Base-by-base conservation (phyloP, 441 rosid species). In the Gossypium schwendimanii region DNA sequence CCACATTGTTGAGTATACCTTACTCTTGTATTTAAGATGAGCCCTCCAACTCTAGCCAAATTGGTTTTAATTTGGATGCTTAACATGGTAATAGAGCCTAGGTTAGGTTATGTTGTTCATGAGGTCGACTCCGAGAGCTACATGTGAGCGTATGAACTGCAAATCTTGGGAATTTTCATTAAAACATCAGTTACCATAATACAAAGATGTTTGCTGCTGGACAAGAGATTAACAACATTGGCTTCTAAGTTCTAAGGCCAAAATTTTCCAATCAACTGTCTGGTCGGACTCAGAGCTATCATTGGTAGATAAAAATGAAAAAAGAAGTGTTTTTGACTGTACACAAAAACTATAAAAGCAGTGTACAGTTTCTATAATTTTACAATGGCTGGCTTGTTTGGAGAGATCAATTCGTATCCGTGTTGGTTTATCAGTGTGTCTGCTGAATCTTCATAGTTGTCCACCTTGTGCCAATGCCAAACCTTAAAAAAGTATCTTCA, bases 271-370 rank as follows among this genome's bases (percentile, higher is more conserved):
- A 50, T 52, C 20, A 44, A 20, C 31, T 47, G 45, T 24, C 50
- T 5, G 24, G 63, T 41, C 31, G 36, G 36, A 31, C 36, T 31
- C 12, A 26, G 26, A n/a, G 69, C 64, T 21, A 14, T 2, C 33
- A 47, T 8, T 23, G 47, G 2, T 31, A 31, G 36, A 31, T 31
- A 5, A 31, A 31, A 31, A 31, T 33, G 14, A 31, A 54, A 55
- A 55, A 55, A 64, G 24, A 17, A 2, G 5, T 11, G 54, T 63
- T 2, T 44, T 44, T 2, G 21, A 71, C 90, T 84, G 86, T 85
- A 89, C 93, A 89, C 79, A 77, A 73, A 75, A 84, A 60, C 61
- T 47, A 67, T 36, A 59, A 74, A 69, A 55, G 73, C 36, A 70
- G 82, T 76, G 79, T 31, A 75, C 85, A 75, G 80, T 72, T 31